Evolutionary conservation across 2,329 filamentous ascomycete species (phyloP), one percentile per base, ranked within the genome.

Genomic region (Ophiostoma angusticollis): DNA sequence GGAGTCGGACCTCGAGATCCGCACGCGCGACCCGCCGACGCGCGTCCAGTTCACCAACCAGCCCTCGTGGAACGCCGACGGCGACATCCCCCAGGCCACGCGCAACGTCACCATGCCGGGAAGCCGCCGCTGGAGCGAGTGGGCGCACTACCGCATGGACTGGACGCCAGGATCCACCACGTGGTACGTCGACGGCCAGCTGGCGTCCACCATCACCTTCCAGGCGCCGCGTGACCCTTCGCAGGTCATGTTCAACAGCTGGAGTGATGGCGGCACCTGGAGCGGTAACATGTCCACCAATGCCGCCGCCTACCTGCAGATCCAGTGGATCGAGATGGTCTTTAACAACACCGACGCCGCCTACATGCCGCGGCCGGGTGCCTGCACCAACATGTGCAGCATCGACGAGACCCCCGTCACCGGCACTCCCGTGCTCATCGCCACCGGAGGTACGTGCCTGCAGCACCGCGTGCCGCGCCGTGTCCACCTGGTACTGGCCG

Each of bases 191-290:
- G 60, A 72, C 50, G 60, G 60, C 4, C 50, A 59, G 40, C 52
- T 64, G 45, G 58, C 63, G 23, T 58, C 62, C 2, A 56, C 54
- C 3, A 69, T 68, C 43, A 58, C 55, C 11, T 68, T 68, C 50
- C 63, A 65, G 31, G 64, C 68, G 12, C 68, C 68, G 1, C 55
- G 58, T 11, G 60, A 64, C 42, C 55, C 61, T n/a, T 60, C 59
- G 24, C 60, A 55, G 29, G 52, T 71, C 27, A 60, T 68, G 29
- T 59, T 71, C 50, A 71, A 72, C 49, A 59, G 64, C 51, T 72
- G 68, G 68, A 63, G 62, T 40, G 64, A 71, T 45, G 67, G 67
- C 21, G 67, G 67, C 5, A 55, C 54, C 27, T 72, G 67, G 67
- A 64, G 59, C 37, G 67, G 65, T 4, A 58, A 63, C 33, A 69